phyloP scores from a whole-genome alignment of 2,329 filamentous ascomycete genomes.

The Dothideomycetidae sp. region DNA sequence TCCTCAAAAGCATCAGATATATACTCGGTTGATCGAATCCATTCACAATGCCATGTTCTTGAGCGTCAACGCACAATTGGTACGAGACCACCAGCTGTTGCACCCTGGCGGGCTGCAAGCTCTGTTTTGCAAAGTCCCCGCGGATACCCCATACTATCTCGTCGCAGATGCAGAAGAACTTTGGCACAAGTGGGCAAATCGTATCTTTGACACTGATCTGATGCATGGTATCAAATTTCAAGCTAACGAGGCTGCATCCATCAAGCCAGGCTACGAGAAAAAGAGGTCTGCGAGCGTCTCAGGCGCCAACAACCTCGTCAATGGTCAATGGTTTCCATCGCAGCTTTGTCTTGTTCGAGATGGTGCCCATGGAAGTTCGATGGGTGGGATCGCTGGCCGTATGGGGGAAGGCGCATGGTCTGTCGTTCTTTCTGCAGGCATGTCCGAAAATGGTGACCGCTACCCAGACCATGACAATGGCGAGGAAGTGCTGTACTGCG shows the following conservation, averaged over 20 bases:
- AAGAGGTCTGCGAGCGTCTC: slow-evolving; percentile 20
- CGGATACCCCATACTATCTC: slow-evolving; percentile 33
- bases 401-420: slow-evolving; percentile 40
- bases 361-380: slow-evolving; percentile 38
- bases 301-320: slow-evolving; percentile 29
- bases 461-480: slow-evolving; percentile 39
- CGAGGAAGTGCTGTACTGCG: slow-evolving; percentile 37
- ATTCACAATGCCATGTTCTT: slow-evolving; percentile 29
- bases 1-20: slow-evolving; percentile 1
- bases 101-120: slow-evolving; percentile 25
- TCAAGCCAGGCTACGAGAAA: slow-evolving; percentile 16
- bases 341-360: slow-evolving; percentile 38
- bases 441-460: slow-evolving; percentile 12
- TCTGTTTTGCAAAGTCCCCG: slow-evolving; percentile 25
- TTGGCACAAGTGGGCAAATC: slow-evolving; percentile 30
- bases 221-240: slow-evolving; percentile 29
- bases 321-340: slow-evolving; percentile 41
- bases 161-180: slow-evolving; percentile 33
- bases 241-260: slow-evolving; percentile 11
- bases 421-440: slow-evolving; percentile 37
- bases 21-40: slow-evolving; percentile 23
- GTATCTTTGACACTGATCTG: slow-evolving; percentile 31
- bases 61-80: slow-evolving; percentile 19
- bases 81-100: slow-evolving; percentile 26
- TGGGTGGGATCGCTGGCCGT: slow-evolving; percentile 39